A percentile compares a stretch with the other conserved stretches of the same genome.
Conservation (phyloP, 139 green algal species). For the Yamagishiella unicocca region DNA sequence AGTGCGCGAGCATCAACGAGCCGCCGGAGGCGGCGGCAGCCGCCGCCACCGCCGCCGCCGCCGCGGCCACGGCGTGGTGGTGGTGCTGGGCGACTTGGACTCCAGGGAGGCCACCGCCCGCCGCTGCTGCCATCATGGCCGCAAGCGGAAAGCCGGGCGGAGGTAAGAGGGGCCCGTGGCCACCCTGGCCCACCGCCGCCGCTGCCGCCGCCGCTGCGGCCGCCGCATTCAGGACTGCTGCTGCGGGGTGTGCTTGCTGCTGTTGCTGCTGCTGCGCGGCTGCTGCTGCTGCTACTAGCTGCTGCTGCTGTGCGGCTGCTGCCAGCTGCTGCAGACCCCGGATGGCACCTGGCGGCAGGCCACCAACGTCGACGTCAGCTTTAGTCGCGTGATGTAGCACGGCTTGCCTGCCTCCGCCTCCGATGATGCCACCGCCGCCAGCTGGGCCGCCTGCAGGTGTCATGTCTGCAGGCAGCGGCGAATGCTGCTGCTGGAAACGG, state of each 20-base stretch:
- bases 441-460: background rate
- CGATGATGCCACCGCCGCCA: background rate
- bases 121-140: conserved; percentile 6
- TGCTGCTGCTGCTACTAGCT: background rate
- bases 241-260: background rate
- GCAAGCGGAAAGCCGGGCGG: background rate
- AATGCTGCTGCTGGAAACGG: no score
- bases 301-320: background rate
- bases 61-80: background rate
- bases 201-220: background rate
- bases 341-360: background rate
- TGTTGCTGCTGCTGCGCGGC: background rate
- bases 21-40: background rate
- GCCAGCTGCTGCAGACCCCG: background rate
- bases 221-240: background rate
- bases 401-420: no score
- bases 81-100: background rate
- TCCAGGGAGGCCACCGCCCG: background rate
- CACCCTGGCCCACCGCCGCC: background rate
- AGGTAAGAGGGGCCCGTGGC: background rate
- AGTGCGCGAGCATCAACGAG: background rate
- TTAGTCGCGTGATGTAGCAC: no score
- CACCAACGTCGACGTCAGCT: background rate
- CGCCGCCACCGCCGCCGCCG: background rate
- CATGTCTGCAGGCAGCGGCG: background rate